phyloP scores from a whole-genome alignment of 176 grass and related monocot genomes.

The maize (Zea mays) region Zm-B73-REFERENCE-NAM-5.0 NC_050100.1:175420501-175421000 shows the following conservation, averaged over 20 bases:
- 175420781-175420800: constrained; percentile 57
- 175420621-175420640: constrained; percentile 54
- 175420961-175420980: not conserved
- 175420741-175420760: not conserved
- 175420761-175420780: not conserved
- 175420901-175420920: not conserved
- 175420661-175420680: not conserved
- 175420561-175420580: constrained; percentile 56
- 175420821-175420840: constrained; percentile 87
- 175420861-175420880: constrained; percentile 75
- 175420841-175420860: constrained; percentile 79
- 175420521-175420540: constrained; percentile 37
- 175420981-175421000: constrained; percentile 9
- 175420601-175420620: constrained; percentile 78
- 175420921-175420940: not conserved
- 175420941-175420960: not conserved
- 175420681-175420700: not conserved
- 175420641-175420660: constrained; percentile 34
- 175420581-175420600: constrained; percentile 72
- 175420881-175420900: constrained; percentile 86
- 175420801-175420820: constrained; percentile 88
- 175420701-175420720: not conserved
- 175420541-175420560: not conserved
- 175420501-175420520: not conserved
- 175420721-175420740: not conserved